Base-by-base conservation (phyloP, 1,284 basidiomycete species). In the Ceratorhiza oryzae-sativae region DNA sequence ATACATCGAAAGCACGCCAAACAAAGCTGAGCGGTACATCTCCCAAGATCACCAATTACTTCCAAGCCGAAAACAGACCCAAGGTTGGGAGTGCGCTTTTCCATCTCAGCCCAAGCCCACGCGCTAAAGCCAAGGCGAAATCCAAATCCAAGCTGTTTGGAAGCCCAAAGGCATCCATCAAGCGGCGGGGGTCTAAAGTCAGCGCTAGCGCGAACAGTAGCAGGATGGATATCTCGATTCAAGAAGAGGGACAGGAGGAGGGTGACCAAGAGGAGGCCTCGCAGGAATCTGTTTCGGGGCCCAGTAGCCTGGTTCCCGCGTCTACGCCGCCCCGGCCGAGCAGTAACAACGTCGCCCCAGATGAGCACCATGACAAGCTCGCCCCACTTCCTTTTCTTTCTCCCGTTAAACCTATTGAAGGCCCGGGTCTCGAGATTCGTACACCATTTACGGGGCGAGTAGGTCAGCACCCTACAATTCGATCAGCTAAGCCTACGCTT, bases 81-180 rank as follows among this genome's bases (percentile, higher is more conserved):
- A 67, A 67, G 46, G 23, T 18, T 39, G 20, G 34, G 3, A 32
- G 49, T 27, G 36, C 63, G 15, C 63, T 67, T 8, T 55, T 67
- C 36, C 63, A 67, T 45, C 49, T 67, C 23, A 67, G 63, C 20
- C 63, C 63, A 10, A 65, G 62, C 42, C 63, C 63, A n/a, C 63
- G 63, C 5, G 34, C 63, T 6, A 67, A 67, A 45, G 27, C 61
- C 23, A 65, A 65, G 32, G 41, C 60, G 5, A 62, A 32, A 41
- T 41, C 58, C 18, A 62, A 48, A 45, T 9, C 32, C 13, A 67
- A 55, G 34, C 12, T 67, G 15, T 67, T 67, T 55, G 63, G 34
- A 36, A 67, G 63, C 27, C 63, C 63, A 5, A 39, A 42, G 34
- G n/a, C 34, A 15, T 55, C 20, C 25, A 6, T 39, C 36, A 25